Evolutionary conservation across 768 basidiomycete species (phyloP), one percentile per base, ranked within the genome.

Genomic region (Kockovaella imperatae): DNA sequence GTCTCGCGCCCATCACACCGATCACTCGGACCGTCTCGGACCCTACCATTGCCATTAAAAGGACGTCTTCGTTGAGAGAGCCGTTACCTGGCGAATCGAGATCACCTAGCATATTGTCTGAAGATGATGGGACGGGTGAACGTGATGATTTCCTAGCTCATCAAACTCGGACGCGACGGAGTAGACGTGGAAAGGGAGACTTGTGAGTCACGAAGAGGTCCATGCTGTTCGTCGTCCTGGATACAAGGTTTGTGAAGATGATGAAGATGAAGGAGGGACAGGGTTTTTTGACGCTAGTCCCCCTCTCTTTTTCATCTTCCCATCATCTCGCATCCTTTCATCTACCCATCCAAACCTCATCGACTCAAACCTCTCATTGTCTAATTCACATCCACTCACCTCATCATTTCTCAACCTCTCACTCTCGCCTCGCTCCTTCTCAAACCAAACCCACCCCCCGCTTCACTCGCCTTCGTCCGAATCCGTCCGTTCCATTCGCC

Each of bases 81-180:
- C 40, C 46, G 4, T 30, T 54, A 15, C 48, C 50, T 6, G 44
- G 49, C 25, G 40, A 41, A 31, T 50, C 49, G 24, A 17, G 49
- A 21, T 3, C 43, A 11, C 25, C 40, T 13, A 44, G 45, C 38
- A 38, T 40, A 26, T 42, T 28, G 47, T 44, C 41, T n/a, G 54
- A 52, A 31, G 39, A 35, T 23, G 42, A 42, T 43, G 49, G 20
- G 5, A 26, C 18, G 10, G 40, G 35, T 4, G 51, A 52, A 5
- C n/a, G 32, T 23, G 58, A 56, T 39, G 60, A 62, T 13, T 59
- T 55, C 41, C 42, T 59, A 52, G 53, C 53, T 20, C 56, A 56
- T 49, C 57, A 56, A 31, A 55, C 60, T 17, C 38, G 50, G 38
- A 30, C 35, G 11, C 26, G 43, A 13, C 28, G 53, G 24, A 40